A percentile compares a stretch with the other conserved stretches of the same genome.
These are phyloP conservation scores for Eugenia klotzschiana DNA, from an alignment of 441 rosid species.

Conservation along the genomic window DNA sequence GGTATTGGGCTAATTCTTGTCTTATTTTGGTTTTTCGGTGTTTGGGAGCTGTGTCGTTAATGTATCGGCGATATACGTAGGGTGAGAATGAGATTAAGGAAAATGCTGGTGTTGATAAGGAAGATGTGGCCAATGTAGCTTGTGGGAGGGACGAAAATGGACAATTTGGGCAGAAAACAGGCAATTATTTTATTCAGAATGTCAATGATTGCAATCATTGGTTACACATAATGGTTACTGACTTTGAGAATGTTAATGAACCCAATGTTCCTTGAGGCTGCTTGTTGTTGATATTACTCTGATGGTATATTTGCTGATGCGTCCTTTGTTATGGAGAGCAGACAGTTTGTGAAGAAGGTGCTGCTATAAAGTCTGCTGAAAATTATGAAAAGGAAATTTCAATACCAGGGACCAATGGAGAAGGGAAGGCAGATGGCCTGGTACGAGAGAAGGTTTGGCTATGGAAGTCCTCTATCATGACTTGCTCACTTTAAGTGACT, in stretches of 20 bases:
- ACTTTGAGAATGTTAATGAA: background rate
- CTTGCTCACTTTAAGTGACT: background rate
- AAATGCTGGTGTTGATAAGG: background rate
- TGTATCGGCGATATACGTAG: background rate
- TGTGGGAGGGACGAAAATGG: background rate
- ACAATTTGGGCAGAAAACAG: background rate
- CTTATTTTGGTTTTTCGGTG: background rate
- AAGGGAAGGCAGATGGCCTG: background rate
- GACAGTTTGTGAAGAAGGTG: conserved; percentile 9
- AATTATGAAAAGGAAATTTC: background rate
- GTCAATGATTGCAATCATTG: background rate
- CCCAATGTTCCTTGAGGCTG: background rate
- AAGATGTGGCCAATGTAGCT: background rate
- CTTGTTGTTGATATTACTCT: background rate
- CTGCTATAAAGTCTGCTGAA: background rate
- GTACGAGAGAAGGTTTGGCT: background rate
- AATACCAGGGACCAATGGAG: background rate
- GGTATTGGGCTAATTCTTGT: background rate
- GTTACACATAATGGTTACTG: background rate
- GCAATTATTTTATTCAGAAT: background rate
- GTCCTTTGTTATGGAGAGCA: background rate
- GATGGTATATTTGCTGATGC: background rate
- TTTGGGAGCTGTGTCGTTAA: background rate
- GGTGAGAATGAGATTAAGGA: background rate
- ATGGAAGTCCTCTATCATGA: background rate